Evolutionary conservation across 2,329 filamentous ascomycete genomes (phyloP), one percentile per base, ranked within the genome.

Genomic region (Ophiostoma angusticollis): DNA sequence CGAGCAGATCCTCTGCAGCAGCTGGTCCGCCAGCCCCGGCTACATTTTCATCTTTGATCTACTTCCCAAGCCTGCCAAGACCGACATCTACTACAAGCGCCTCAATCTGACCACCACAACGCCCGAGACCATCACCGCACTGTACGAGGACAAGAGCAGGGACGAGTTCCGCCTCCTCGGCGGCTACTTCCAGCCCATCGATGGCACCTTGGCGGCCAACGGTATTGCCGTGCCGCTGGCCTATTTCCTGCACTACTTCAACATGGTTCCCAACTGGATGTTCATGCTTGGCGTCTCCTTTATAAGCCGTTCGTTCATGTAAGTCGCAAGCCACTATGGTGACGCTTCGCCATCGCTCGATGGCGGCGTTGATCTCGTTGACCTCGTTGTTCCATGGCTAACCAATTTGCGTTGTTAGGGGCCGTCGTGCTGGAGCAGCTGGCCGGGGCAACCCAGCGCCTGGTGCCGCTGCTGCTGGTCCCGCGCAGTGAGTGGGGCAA

Each of bases 211-310:
- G 30, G 75, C 74, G 43, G 60, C 81, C 63, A 68, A 72, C 47
- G 68, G 71, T 47, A 51, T 84, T 22, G 64, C 70, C 23, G 59
- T 80, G 37, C 78, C 80, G 28, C 59, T 80, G 31, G 83, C 70
- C 41, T 86, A 83, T 54, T 49, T 70, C 37, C 65, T 84, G 49
- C 85, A 74, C 72, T 66, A 65, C 47, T 74, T 82, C 52, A 67
- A 70, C 50, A 60, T 80, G 35, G 60, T 84, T 42, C 72, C 82
- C 42, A 76, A 78, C 64, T 89, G 83, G 83, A 60, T 74, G 40
- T 77, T 85, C 54, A 87, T 89, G 83, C 68, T 89, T 49, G 55
- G 73, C 35, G 68, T 89, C 50, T 83, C 78, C 38, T 76, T 87
- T 56, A 53, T 80, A 47, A 84, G 77, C 67, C 71, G 82, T 54